Evolutionary conservation across 164 flowering plant genomes (phyloP), one percentile per base, ranked within the genome.

Genomic region (Magnolia changhungtana): DNA sequence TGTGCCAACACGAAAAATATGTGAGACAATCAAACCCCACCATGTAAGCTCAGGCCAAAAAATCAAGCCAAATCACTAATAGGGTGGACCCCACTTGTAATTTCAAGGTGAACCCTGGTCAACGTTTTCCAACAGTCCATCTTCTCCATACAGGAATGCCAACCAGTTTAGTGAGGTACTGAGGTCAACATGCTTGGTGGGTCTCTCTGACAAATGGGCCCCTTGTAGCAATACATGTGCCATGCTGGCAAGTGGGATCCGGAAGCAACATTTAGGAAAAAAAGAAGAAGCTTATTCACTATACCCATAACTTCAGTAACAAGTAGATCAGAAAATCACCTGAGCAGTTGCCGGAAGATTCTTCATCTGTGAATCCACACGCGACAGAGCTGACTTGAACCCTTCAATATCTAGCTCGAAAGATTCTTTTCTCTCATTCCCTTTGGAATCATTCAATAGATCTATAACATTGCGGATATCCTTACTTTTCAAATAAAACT

Each of bases 331-430:
- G 18, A 24, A 55, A 16, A 24, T 37, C 45, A 92, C 99, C 98
- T 96, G 99, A 59, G 99, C 99, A 29, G 99, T 96, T 71, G 98
- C 99, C 37, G 98, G 99, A 72, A 94, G 93, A 81, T 74, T 87
- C 84, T 96, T 96, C 90, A 87, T 90, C 81, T 90, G 95, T 63
- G 97, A 80, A 84, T 96, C 99, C 63, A 88, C 99, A 55, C 86
- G 87, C 69, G 88, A 75, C 74, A 96, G 90, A 61, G 96, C 92
- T 77, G 71, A 45, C 79, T 92, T 93, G 80, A 96, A 89, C 67
- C 78, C 88, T 78, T 27, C 29, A 27, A 27, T 27, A 1, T 27
- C 29, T 27, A 27, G 29, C 2, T 27, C 2, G 29, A 27, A 77
- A 10, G 80, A 18, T 76, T 81, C 74, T 45, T 78, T 80, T 77